Base-by-base conservation (phyloP, 2,329 filamentous ascomycete species). In the Paramyrothecium sp. region DNA sequence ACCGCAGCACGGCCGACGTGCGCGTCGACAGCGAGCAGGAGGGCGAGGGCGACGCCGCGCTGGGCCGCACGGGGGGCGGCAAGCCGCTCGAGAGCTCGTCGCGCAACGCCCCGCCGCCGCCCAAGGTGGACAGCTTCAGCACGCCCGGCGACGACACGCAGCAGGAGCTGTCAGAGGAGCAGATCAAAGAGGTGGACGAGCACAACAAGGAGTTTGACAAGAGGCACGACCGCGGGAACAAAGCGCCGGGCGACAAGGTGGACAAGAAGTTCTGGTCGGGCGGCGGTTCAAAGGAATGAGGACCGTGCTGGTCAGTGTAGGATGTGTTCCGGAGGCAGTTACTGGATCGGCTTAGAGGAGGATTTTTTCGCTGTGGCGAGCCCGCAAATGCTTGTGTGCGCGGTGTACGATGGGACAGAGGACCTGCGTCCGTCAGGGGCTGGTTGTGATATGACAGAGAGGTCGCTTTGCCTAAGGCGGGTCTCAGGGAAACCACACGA, bases 171-270 rank as follows among this genome's bases (percentile, higher is more conserved):
- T 80, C 72, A 21, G 70, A 79, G 57, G 81, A 81, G 66, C 81
- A 85, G 70, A 75, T 80, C 68, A 73, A 72, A 48, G 83, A 87
- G 70, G 84, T 87, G 17, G 78, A 85, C 54, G 67, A 76, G 69
- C 85, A 88, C 65, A 88, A 88, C 58, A 61, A 60, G 61, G 82
- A 87, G 1, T 87, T 87, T 67, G 81, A 81, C 51, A 66, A 77
- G 63, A 79, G 78, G 60, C 79, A 86, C 63, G 84, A 82, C 57
- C 74, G 70, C 13, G 75, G 78, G 0, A 63, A 70, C 7, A 49
- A 61, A 3, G 78, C 79, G 0, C 71, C 65, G 1, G 69, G 73
- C 1, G 81, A 85, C 57, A 81, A 81, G 71, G 82, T 86, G 2
- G 73, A 83, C 58, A 80, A 81, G 68, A 79, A 76, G 19, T 87